Evolutionary conservation across 1,284 basidiomycete genomes (phyloP), one percentile per base, ranked within the genome.

Genomic region (Papiliotrema laurentii): DNA sequence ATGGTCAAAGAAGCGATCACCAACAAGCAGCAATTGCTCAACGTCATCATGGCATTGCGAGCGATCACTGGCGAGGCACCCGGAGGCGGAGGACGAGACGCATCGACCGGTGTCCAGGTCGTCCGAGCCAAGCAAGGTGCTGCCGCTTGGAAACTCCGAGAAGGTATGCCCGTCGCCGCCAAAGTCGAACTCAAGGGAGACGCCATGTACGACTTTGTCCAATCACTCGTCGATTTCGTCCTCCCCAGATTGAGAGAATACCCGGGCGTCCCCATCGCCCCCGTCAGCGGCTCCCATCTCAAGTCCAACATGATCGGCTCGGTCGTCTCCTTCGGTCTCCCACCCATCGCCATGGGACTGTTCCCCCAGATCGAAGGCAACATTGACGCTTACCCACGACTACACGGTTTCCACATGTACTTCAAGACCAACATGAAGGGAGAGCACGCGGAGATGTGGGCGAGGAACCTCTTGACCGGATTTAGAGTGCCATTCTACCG

Each of bases 311-410:
- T 86, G 0, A 84, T 88, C 5, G 81, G 84, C 0, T 93, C 94
- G 41, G 89, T 93, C 25, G 89, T 97, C 41, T 83, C 84, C 2
- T 84, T 98, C 59, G 94, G 94, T 50, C 78, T 98, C 24, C 82
- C 86, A 0, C 83, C 88, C 0, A 78, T 81, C 16, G 91, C 92
- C 0, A 86, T 97, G 81, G 84, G 81, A 10, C 80, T 94, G 56
- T 98, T 97, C 80, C 94, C 94, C 4, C 87, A 92, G 72, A 84
- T 96, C 49, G 92, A 96, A 75, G 84, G 89, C 69, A 97, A 94
- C 73, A 73, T 86, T 51, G 91, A 96, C 68, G 74, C 86, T 35
- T 97, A 94, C 68, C 88, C 89, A 6, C 82, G 81, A 58, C 69
- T 83, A 46, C 85, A 85, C 65, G 92, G 92, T 31, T 87, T 96